Percentiles rank a stretch among this genome's conserved stretches.
phyloP scores from a whole-genome alignment of 805 yeast species.

The Metschnikowia cubensis region DNA sequence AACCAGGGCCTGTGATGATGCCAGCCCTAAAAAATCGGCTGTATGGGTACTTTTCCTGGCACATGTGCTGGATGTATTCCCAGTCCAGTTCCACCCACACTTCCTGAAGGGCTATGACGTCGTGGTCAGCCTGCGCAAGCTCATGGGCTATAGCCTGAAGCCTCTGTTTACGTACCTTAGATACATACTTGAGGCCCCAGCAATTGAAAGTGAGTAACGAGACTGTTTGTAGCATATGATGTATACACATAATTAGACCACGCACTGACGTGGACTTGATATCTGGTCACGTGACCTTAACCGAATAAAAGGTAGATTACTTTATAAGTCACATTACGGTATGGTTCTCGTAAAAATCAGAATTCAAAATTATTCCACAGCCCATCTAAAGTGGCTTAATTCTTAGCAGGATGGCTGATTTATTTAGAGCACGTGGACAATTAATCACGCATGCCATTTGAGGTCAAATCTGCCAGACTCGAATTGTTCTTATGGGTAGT shows the following conservation, averaged over 20 bases:
- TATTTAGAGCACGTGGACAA: no score
- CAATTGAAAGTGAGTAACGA: constrained; percentile 64
- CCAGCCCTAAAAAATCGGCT: constrained; percentile 75
- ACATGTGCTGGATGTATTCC: constrained; percentile 51
- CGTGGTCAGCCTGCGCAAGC: constrained; percentile 55
- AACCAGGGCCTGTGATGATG: constrained; percentile 88
- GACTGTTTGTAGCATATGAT: constrained; percentile 17
- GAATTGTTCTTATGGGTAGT: no score
- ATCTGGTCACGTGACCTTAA: background rate
- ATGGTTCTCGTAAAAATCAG: no score
- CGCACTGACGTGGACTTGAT: background rate
- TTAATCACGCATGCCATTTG: no score
- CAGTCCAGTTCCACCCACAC: constrained; percentile 88
- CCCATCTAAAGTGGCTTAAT: no score
- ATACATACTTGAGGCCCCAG: constrained; percentile 87
- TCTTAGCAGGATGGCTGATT: no score
- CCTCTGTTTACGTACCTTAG: constrained; percentile 64
- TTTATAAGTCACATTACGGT: no score
- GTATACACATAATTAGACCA: background rate
- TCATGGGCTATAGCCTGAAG: constrained; percentile 69
- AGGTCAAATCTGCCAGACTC: no score
- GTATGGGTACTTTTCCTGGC: constrained; percentile 53
- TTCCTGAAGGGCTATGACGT: constrained; percentile 91
- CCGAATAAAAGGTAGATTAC: no score
- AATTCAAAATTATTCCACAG: no score